Evolutionary conservation across 768 basidiomycete species (phyloP), one percentile per base, ranked within the genome.

Genomic region (Gelatoporia subvermispora): DNA sequence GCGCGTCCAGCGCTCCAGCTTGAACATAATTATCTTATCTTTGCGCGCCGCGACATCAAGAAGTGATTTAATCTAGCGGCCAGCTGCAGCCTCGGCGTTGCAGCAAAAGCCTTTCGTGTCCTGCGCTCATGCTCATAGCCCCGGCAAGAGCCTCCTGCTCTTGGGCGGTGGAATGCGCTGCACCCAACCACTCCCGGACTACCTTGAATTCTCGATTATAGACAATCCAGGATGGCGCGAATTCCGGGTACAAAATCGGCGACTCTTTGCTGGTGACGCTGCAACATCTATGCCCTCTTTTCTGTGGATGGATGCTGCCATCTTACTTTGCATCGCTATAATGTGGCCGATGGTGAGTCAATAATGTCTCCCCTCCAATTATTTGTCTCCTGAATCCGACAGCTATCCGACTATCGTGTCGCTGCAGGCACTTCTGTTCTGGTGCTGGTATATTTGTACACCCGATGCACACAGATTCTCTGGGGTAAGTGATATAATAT

Each of bases 221-320:
- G 63, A 72, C 34, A 68, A 64, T 52, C 67, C 70, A 35, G 75
- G 71, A 16, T 81, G 71, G 60, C 68, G 66, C 41, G 85, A 88
- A 60, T 86, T 82, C 50, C 72, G 78, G 43, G 70, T 87, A 21
- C 76, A 81, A 49, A 75, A 81, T 48, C 72, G 71, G 72, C 73
- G 64, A 13, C 52, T 76, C 23, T 66, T 68, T 35, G 72, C 70
- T 23, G 66, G 74, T 58, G 74, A 73, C 1, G 70, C 62, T 45
- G 60, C 68, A 13, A 61, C 50, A 36, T 31, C 13, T 31, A 51
- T 71, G 25, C 49, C 72, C 15, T 63, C 68, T 36, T 61, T 57
- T 49, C 38, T 66, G 69, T 71, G 70, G 68, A 21, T 61, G 15
- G 75, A 78, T 59, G 61, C 63, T n/a, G 49, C 65, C 20, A 35